Percentiles rank a stretch among this genome's conserved stretches.
Conservation (phyloP, 2,329 filamentous ascomycete genomes). For the Cladosporium sphaerospermum region DNA sequence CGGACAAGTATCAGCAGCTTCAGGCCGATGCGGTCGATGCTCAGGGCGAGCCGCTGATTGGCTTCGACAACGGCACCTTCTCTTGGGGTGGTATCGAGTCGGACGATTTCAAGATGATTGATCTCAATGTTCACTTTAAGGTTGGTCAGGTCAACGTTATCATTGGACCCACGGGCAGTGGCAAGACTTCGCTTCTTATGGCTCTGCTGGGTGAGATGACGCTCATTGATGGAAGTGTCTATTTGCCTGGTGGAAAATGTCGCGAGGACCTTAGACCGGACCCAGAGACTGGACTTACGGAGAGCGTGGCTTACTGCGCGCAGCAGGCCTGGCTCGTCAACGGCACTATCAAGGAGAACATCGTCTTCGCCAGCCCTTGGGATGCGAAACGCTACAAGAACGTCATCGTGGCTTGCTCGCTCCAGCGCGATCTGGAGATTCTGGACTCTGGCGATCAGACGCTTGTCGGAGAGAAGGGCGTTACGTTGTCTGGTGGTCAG, state of each 20-base stretch:
- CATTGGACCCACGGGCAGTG: slow-evolving; percentile 85
- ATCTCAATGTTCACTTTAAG: slow-evolving; percentile 74
- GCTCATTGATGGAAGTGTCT: slow-evolving; percentile 69
- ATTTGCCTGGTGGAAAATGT: slow-evolving; percentile 76
- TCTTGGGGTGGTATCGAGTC: slow-evolving; percentile 68
- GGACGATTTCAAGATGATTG: slow-evolving; percentile 63
- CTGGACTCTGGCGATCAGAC: slow-evolving; percentile 90
- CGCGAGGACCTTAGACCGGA: slow-evolving; percentile 79
- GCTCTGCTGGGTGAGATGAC: slow-evolving; percentile 96
- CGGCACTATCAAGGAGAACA: slow-evolving; percentile 91
- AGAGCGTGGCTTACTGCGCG: slow-evolving; percentile 92
- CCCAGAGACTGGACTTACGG: slow-evolving; percentile 76
- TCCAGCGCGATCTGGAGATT: slow-evolving; percentile 87
- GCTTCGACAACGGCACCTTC: slow-evolving; percentile 77
- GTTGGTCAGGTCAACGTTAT: slow-evolving; percentile 88
- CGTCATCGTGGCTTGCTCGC: slow-evolving; percentile 82
- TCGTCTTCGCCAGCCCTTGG: slow-evolving; percentile 76
- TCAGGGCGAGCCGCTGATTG: slow-evolving; percentile 67
- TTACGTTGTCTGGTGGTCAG: slow-evolving; percentile 91
- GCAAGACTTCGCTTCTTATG: slow-evolving; percentile 95
- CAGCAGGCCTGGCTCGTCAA: slow-evolving; percentile 97
- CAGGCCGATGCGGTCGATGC: slow-evolving; percentile 63
- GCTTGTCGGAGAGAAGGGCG: slow-evolving; percentile 92
- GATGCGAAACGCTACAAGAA: slow-evolving; percentile 78
- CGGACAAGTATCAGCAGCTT: slow-evolving; percentile 87